A percentile compares a stretch with the other conserved stretches of the same genome.
Conservation (phyloP, 805 yeast species). For the Lipomyces starkeyi region DNA sequence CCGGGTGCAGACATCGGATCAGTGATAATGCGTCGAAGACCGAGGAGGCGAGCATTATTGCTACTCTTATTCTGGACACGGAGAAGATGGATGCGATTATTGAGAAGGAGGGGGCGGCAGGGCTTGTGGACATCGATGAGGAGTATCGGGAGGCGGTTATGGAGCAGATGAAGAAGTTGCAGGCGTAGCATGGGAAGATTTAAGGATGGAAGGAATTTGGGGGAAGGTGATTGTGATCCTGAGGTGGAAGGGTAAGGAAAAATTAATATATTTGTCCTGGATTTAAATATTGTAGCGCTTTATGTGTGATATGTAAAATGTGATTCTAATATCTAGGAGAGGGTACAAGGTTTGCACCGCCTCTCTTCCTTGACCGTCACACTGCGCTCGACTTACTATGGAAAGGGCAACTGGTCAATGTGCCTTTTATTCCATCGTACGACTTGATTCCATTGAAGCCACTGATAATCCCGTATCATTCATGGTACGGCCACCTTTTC, state of each 20-base stretch:
- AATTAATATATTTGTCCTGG: slow-evolving; percentile 1
- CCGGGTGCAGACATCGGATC: slow-evolving; percentile 4
- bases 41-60: slow-evolving; percentile 4
- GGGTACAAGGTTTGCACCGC: not conserved
- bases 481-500: too few relatives aligned
- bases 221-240: too few relatives aligned
- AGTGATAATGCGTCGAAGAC: slow-evolving; percentile 3
- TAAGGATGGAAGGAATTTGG: slow-evolving; percentile 1
- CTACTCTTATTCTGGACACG: slow-evolving; percentile 1
- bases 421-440: too few relatives aligned
- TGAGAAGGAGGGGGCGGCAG: slow-evolving; percentile 3
- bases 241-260: not conserved
- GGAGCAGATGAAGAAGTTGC: slow-evolving; percentile 5
- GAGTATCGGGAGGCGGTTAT: slow-evolving; percentile 2
- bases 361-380: not conserved
- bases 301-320: not conserved
- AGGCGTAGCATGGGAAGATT: not conserved
- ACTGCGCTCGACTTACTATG: too few relatives aligned
- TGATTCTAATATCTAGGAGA: not conserved
- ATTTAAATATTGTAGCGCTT: not conserved
- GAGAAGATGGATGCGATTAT: not conserved
- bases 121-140: not conserved
- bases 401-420: too few relatives aligned
- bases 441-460: too few relatives aligned
- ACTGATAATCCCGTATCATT: too few relatives aligned